phyloP scores from a whole-genome alignment of 1,139 yeast genomes.

The Sporopachydermia cereana region DNA sequence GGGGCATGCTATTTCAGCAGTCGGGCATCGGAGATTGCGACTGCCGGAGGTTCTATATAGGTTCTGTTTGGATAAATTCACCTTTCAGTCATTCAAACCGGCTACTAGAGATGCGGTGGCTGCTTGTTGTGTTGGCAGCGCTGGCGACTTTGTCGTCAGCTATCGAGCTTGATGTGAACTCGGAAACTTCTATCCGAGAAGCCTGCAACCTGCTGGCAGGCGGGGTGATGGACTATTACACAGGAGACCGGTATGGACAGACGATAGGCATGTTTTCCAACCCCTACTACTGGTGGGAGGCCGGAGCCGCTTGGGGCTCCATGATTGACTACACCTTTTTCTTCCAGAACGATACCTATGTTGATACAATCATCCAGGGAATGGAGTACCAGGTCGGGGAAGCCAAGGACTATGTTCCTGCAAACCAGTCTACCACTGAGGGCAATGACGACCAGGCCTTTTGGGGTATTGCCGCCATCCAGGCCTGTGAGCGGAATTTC shows the following conservation, averaged over 20 bases:
- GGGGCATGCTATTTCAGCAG: no score
- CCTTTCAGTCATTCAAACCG: no score
- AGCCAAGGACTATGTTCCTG: conserved; percentile 67
- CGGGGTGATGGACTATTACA: conserved; percentile 80
- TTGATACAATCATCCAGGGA: conserved; percentile 46
- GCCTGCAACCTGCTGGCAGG: conserved; percentile 51
- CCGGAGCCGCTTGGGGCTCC: conserved; percentile 93
- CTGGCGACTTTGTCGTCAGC: no score
- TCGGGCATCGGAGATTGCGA: no score
- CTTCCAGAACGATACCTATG: conserved; percentile 62
- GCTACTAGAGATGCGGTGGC: no score
- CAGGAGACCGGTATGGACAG: conserved; percentile 59
- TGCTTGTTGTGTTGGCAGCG: no score
- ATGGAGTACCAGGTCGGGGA: conserved; percentile 69
- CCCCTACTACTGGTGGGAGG: conserved; percentile 98
- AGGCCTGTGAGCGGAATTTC: conserved; percentile 83
- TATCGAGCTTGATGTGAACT: conserved; percentile 27
- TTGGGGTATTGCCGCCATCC: conserved; percentile 91
- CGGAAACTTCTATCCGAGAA: conserved; percentile 27
- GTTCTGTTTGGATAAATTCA: no score
- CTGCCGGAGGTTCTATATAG: no score
- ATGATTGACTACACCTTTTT: conserved; percentile 67
- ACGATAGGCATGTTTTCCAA: conserved; percentile 71
- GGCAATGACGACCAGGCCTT: conserved; percentile 97
- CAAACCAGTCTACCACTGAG: conserved; percentile 87